Conservation (phyloP, 345 rosid species). For the Aethionema arabicum region DNA sequence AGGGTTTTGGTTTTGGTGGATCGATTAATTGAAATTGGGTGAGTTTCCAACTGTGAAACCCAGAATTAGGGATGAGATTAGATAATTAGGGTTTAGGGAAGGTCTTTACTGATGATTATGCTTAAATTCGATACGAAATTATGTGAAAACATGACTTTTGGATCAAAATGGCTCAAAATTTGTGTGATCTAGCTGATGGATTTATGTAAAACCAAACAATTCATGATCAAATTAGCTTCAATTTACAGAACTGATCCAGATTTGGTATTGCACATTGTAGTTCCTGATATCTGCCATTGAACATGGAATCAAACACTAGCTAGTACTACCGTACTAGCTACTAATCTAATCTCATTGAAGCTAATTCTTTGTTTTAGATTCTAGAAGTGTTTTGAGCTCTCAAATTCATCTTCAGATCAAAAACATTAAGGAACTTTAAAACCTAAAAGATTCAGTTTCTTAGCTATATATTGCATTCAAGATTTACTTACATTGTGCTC, state of each 20-base stretch:
- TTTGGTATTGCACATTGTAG: neutral
- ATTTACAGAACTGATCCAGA: neutral
- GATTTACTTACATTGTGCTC: neutral
- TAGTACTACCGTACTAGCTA: slow-evolving; percentile 4
- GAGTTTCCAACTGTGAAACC: neutral
- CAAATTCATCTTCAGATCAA: neutral
- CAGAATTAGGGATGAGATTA: slow-evolving; percentile 7
- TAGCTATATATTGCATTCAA: too few species aligned
- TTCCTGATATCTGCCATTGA: neutral
- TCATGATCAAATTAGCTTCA: too few species aligned
- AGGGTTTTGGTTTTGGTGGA: neutral
- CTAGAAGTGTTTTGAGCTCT: neutral
- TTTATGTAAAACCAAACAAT: too few species aligned
- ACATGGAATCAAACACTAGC: neutral
- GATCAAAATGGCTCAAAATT: slow-evolving; percentile 24
- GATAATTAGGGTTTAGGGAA: neutral
- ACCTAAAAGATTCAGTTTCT: neutral
- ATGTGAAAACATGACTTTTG: slow-evolving; percentile 4
- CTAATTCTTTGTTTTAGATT: neutral
- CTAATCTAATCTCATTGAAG: slow-evolving; percentile 1
- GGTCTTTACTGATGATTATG: neutral
- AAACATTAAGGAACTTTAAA: neutral
- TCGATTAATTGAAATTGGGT: neutral
- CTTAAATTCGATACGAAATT: too few species aligned
- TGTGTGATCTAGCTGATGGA: neutral